These are phyloP conservation scores for Colletotrichum falcatum DNA, from an alignment of 2,329 filamentous ascomycete genomes.

Conservation along the genomic window DNA sequence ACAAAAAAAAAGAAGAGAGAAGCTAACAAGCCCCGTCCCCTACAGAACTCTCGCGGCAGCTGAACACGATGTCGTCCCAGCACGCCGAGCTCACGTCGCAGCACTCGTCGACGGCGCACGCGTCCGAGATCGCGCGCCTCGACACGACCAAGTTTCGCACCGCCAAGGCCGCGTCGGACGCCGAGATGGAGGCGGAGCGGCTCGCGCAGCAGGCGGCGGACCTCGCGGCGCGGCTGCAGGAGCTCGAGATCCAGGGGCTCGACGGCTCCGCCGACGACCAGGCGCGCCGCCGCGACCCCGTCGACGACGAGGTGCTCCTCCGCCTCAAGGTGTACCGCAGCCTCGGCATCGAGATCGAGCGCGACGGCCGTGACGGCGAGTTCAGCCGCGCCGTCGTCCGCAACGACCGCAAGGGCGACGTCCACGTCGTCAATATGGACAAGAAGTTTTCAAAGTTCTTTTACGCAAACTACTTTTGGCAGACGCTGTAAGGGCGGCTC, in stretches of 20 bases:
- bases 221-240: constrained; percentile 79
- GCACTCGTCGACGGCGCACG: constrained; percentile 84
- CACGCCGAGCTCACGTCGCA: constrained; percentile 80
- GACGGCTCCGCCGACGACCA: constrained; percentile 69
- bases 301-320: constrained; percentile 75
- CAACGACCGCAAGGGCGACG: constrained; percentile 88
- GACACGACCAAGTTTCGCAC: constrained; percentile 95
- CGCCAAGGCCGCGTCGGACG: constrained; percentile 89
- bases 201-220: constrained; percentile 82
- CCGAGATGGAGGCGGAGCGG: constrained; percentile 96
- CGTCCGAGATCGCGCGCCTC: constrained; percentile 84
- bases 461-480: constrained; percentile 97
- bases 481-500: constrained; percentile 74
- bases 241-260: constrained; percentile 87
- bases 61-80: constrained; percentile 79
- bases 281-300: constrained; percentile 54
- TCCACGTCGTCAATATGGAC: constrained; percentile 95
- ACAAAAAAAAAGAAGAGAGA: no score
- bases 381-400: constrained; percentile 88
- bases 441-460: constrained; percentile 91
- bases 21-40: background rate
- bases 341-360: constrained; percentile 88
- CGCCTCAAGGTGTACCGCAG: constrained; percentile 92
- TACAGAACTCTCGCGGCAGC: constrained; percentile 76
- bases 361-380: constrained; percentile 78